These are phyloP conservation scores for Diaporthe batatas DNA, from an alignment of 2,329 filamentous ascomycete genomes.

Conservation along the genomic window DNA sequence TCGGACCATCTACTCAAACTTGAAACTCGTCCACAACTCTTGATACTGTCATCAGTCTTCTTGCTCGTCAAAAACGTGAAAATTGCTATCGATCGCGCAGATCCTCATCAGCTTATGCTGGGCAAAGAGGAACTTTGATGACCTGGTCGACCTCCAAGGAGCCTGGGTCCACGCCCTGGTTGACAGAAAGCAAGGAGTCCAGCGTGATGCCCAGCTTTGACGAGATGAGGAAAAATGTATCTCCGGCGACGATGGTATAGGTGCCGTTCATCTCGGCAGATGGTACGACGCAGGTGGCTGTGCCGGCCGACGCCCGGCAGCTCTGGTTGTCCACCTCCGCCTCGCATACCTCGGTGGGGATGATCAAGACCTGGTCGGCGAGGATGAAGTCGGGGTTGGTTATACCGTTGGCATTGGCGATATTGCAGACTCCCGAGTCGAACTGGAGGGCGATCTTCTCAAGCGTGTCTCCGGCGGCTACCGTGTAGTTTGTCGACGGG, in stretches of 20 bases:
- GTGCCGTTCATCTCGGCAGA: not conserved
- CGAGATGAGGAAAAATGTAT: slow-evolving; percentile 28
- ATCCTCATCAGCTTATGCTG: no score
- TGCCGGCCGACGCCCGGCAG: slow-evolving; percentile 14
- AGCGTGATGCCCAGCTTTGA: slow-evolving; percentile 23
- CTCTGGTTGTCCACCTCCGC: slow-evolving; percentile 27
- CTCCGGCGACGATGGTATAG: slow-evolving; percentile 10
- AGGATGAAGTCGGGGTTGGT: slow-evolving; percentile 22
- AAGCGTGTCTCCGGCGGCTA: slow-evolving; percentile 16
- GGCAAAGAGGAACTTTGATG: slow-evolving; percentile 15
- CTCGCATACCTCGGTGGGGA: slow-evolving; percentile 25
- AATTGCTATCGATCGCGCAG: no score
- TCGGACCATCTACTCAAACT: no score
- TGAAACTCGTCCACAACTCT: no score
- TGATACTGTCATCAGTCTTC: no score
- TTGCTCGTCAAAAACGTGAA: no score
- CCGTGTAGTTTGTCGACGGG: slow-evolving; percentile 19
- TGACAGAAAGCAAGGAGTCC: slow-evolving; percentile 25
- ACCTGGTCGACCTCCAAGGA: slow-evolving; percentile 23
- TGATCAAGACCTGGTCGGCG: slow-evolving; percentile 2
- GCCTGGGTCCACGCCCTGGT: slow-evolving; percentile 1
- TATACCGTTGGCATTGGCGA: slow-evolving; percentile 14
- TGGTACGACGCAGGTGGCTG: slow-evolving; percentile 11
- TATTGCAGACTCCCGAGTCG: slow-evolving; percentile 32
- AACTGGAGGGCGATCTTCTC: slow-evolving; percentile 33